Evolutionary conservation across 257 asterid species (phyloP).

Genomic region (Orobanche coerulescens): DNA sequence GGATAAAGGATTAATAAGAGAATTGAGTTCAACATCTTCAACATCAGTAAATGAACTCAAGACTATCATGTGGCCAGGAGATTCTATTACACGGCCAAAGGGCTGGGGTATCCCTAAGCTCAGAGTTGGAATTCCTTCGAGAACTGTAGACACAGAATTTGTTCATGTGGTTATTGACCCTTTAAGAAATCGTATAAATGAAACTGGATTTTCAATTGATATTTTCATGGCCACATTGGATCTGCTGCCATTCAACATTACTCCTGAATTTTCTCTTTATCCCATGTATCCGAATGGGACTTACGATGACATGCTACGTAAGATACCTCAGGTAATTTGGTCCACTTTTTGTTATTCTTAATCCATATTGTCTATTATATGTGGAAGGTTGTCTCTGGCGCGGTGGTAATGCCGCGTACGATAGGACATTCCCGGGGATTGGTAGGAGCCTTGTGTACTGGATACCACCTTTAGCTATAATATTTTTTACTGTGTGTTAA

Average conservation of each 20-base stretch:
- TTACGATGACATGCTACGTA: slow-evolving; percentile 23
- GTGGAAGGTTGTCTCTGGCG: too few relatives aligned
- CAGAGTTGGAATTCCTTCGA: slow-evolving; percentile 39
- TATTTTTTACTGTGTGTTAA: too few relatives aligned
- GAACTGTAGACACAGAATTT: slow-evolving; percentile 33
- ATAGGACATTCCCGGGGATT: too few relatives aligned
- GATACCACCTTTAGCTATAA: too few relatives aligned
- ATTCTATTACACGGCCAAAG: slow-evolving; percentile 26
- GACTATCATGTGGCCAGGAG: slow-evolving; percentile 55
- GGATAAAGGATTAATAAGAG: slow-evolving; percentile 24
- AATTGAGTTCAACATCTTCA: background rate
- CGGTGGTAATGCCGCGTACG: too few relatives aligned
- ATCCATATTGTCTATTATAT: background rate
- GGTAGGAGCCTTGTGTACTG: too few relatives aligned
- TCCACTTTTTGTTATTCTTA: background rate
- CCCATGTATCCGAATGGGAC: background rate
- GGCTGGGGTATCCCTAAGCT: slow-evolving; percentile 36
- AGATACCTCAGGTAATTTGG: slow-evolving; percentile 26
- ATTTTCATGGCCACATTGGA: slow-evolving; percentile 25
- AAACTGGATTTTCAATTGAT: slow-evolving; percentile 31
- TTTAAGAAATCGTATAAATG: background rate
- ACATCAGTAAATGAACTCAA: slow-evolving; percentile 24
- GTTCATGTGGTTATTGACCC: slow-evolving; percentile 27
- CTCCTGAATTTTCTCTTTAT: slow-evolving; percentile 12
- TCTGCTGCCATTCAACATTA: slow-evolving; percentile 17